Conservation (phyloP, 169 alveolate genomes). For the Plasmodium cynomolgi region DNA sequence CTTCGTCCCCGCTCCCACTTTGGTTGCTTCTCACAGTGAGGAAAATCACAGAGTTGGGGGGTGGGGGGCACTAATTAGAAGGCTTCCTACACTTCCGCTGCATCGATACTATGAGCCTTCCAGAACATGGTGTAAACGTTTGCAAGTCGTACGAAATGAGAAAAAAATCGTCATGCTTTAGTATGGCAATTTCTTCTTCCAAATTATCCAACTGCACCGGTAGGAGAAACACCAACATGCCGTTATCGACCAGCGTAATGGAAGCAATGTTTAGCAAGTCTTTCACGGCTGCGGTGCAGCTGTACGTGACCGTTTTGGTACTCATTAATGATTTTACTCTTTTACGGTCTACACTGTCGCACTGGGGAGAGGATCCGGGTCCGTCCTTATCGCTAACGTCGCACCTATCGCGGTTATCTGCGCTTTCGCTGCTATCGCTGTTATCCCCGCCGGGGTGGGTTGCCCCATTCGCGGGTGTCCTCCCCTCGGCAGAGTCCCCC, state of each 20-base stretch:
- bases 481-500: background rate
- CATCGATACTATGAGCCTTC: slow-evolving; percentile 74
- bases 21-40: background rate
- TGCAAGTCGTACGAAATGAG: slow-evolving; percentile 70
- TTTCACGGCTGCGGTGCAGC: slow-evolving; percentile 37
- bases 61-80: background rate
- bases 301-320: slow-evolving; percentile 47
- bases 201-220: slow-evolving; percentile 80
- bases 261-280: slow-evolving; percentile 80
- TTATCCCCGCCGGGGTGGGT: background rate
- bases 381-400: background rate
- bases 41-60: background rate
- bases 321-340: slow-evolving; percentile 10
- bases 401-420: background rate
- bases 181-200: slow-evolving; percentile 46
- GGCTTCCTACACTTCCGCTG: slow-evolving; percentile 46
- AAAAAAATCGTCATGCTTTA: slow-evolving; percentile 68
- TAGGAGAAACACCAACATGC: slow-evolving; percentile 86
- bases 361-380: background rate
- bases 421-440: background rate
- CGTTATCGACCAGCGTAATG: slow-evolving; percentile 81
- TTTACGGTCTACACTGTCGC: background rate
- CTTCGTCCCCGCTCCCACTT: background rate
- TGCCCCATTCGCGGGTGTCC: background rate
- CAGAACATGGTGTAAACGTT: slow-evolving; percentile 30